Conservation (phyloP, 495 filamentous ascomycete species). For the Aspergillus affinis region DNA sequence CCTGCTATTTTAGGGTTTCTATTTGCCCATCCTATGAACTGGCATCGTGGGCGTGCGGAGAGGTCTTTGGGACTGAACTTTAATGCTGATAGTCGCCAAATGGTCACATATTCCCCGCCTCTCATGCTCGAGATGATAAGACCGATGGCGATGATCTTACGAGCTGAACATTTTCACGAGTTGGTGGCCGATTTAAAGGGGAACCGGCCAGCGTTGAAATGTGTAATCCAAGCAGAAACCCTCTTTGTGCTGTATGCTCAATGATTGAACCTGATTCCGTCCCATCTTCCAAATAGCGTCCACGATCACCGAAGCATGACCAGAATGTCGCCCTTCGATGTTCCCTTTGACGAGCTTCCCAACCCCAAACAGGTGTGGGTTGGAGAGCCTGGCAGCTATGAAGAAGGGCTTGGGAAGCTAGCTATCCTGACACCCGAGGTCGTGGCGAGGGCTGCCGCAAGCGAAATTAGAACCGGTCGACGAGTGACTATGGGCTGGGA, state of each 20-base stretch:
- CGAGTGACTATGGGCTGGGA: slow-evolving; percentile 46
- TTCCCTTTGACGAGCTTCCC: slow-evolving; percentile 41
- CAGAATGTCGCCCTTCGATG: slow-evolving; percentile 25
- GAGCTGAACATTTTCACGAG: not conserved
- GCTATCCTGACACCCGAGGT: slow-evolving; percentile 44
- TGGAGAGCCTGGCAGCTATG: slow-evolving; percentile 38
- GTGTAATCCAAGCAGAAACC: not conserved
- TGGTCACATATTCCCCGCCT: not conserved
- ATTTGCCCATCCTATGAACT: not conserved
- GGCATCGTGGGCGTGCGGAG: not conserved
- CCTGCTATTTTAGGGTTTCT: not conserved
- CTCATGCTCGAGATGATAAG: not conserved
- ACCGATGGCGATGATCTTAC: not conserved
- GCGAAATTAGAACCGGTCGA: slow-evolving; percentile 38
- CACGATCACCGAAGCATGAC: slow-evolving; percentile 11
- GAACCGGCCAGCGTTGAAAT: not conserved
- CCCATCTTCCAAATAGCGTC: not conserved
- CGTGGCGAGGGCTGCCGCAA: slow-evolving; percentile 35
- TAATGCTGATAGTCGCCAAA: not conserved
- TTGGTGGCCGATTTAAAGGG: not conserved
- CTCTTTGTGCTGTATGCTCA: not conserved
- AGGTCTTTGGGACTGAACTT: not conserved
- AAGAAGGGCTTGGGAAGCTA: slow-evolving; percentile 45
- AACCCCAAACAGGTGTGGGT: slow-evolving; percentile 46
- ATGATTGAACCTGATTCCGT: not conserved